Evolutionary conservation across 2,329 filamentous ascomycete species (phyloP).

Genomic region (Arachnomyces sp.): DNA sequence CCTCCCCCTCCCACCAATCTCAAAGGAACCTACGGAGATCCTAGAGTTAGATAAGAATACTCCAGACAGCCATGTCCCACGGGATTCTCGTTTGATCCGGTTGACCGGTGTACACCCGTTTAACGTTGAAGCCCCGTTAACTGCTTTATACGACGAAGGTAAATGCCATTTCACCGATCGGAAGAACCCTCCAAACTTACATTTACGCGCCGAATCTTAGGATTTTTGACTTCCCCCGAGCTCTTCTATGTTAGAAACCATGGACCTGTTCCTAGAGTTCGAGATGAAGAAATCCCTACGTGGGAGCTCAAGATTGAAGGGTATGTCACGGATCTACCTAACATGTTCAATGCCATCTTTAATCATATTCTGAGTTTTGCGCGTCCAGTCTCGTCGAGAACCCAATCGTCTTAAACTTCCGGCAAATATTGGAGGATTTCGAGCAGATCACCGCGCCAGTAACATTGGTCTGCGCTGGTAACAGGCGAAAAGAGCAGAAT

Average conservation of each 20-base stretch:
- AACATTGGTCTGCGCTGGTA: constrained; percentile 85
- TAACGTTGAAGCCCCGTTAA: constrained; percentile 79
- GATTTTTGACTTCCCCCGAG: constrained; percentile 79
- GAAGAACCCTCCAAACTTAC: constrained; percentile 3
- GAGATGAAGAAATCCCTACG: constrained; percentile 61
- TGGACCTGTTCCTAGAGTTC: constrained; percentile 68
- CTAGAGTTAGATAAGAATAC: constrained; percentile 72
- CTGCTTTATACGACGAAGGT: constrained; percentile 60
- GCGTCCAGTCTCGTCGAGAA: constrained; percentile 59
- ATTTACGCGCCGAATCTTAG: constrained; percentile 33
- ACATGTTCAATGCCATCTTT: background rate
- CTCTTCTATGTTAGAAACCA: constrained; percentile 91
- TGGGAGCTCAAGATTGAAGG: constrained; percentile 83
- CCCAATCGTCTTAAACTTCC: constrained; percentile 62
- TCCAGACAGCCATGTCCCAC: constrained; percentile 69
- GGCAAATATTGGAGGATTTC: constrained; percentile 63
- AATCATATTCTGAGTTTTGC: background rate
- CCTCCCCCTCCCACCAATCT: constrained; percentile 62
- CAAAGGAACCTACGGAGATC: constrained; percentile 50
- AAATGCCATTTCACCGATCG: constrained; percentile 4
- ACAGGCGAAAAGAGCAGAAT: constrained; percentile 88
- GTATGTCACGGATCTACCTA: constrained; percentile 17
- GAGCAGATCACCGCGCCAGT: constrained; percentile 78
- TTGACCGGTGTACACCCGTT: constrained; percentile 85
- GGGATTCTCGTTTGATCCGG: constrained; percentile 72